phyloP scores from a whole-genome alignment of 2,329 filamentous ascomycete genomes.

The Aspergillus spinulosporus region DNA sequence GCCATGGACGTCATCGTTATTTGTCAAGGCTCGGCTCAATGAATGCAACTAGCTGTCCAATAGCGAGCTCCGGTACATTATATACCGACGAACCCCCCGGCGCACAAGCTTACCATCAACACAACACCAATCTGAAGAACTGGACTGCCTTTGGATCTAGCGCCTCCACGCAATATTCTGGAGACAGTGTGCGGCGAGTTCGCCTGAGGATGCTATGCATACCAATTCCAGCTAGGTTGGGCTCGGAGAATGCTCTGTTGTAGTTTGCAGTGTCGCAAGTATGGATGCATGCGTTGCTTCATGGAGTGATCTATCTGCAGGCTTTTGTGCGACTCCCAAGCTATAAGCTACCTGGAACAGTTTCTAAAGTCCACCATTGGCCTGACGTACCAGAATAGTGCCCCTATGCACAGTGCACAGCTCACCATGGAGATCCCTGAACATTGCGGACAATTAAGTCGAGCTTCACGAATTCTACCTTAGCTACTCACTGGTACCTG shows the following conservation, averaged over 20 bases:
- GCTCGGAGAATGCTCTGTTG: background rate
- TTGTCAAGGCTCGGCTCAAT: background rate
- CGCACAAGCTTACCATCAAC: background rate
- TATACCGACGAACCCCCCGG: background rate
- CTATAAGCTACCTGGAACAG: background rate
- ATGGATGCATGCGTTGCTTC: background rate
- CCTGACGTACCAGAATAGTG: background rate
- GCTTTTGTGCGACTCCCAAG: background rate
- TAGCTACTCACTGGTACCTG: background rate
- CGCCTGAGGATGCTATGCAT: too few species aligned
- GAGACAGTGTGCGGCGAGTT: too few species aligned
- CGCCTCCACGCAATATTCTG: too few species aligned
- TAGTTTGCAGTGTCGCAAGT: background rate
- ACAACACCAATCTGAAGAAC: background rate
- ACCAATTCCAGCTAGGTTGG: background rate
- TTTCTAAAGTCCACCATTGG: background rate
- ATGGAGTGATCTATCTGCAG: background rate
- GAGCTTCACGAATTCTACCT: background rate
- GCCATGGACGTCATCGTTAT: too few species aligned
- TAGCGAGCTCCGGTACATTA: background rate
- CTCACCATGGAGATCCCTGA: background rate
- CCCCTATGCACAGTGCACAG: background rate
- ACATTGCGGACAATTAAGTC: background rate
- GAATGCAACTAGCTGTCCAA: background rate
- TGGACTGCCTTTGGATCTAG: too few species aligned